Percentiles rank a stretch among this genome's conserved stretches.
Conservation (phyloP, 192 early-diverging fungal genomes). For the Kickxella alabastrina region DNA sequence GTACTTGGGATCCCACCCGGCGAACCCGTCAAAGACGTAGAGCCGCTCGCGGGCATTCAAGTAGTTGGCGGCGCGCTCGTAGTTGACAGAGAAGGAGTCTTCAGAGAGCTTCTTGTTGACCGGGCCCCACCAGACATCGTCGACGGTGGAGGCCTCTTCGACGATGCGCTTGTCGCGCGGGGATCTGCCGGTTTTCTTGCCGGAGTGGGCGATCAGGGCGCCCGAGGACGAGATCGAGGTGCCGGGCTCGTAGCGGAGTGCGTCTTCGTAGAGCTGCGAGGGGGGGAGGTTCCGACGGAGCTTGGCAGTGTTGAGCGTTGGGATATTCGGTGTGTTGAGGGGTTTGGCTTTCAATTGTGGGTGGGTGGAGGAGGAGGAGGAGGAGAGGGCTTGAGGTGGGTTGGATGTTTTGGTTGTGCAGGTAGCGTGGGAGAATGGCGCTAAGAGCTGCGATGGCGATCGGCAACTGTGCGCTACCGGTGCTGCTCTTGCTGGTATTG, state of each 20-base stretch:
- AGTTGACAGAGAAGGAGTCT: conserved; percentile 84
- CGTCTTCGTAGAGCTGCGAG: conserved; percentile 83
- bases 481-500: no score
- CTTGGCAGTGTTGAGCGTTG: no score
- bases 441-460: background rate
- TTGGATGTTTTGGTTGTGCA: no score
- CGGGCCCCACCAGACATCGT: conserved; percentile 98
- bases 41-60: conserved; percentile 88
- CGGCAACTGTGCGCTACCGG: no score
- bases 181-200: conserved; percentile 88
- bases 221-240: conserved; percentile 86
- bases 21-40: conserved; percentile 94
- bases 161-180: conserved; percentile 97
- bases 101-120: conserved; percentile 88
- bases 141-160: conserved; percentile 73
- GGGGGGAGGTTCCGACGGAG: conserved; percentile 68
- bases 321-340: background rate
- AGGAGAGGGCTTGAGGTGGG: no score
- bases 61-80: conserved; percentile 92
- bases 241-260: conserved; percentile 77
- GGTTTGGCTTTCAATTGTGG: background rate
- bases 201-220: conserved; percentile 86
- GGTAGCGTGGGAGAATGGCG: conserved; percentile 1
- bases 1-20: conserved; percentile 98
- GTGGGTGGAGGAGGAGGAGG: no score